Conservation (phyloP, 1,284 basidiomycete genomes). For the Thelephora terrestris region DNA sequence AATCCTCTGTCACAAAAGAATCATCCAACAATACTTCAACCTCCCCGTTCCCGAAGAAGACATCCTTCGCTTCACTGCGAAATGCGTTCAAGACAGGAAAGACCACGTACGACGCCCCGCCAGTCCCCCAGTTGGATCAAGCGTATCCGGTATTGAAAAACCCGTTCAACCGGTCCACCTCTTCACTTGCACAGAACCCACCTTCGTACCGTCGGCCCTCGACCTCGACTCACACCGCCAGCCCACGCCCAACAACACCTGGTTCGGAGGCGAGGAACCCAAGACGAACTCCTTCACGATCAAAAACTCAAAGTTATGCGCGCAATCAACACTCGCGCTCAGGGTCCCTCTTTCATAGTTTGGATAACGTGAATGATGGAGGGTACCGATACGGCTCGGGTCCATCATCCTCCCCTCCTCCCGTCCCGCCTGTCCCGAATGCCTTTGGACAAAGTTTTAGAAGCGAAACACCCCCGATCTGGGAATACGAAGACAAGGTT, state of each 20-base stretch:
- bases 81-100: constrained; percentile 78
- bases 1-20: constrained; percentile 41
- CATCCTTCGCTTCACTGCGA: constrained; percentile 78
- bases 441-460: constrained; percentile 34
- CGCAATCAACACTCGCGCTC: constrained; percentile 67
- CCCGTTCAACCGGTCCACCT: constrained; percentile 71
- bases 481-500: constrained; percentile 55
- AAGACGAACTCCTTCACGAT: constrained; percentile 30
- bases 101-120: constrained; percentile 37
- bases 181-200: constrained; percentile 43
- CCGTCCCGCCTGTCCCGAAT: constrained; percentile 64
- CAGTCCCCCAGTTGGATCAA: constrained; percentile 57
- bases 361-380: constrained; percentile 61
- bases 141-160: constrained; percentile 57
- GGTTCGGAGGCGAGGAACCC: constrained; percentile 35
- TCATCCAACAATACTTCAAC: constrained; percentile 30
- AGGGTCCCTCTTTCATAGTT: constrained; percentile 58
- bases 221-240: constrained; percentile 27
- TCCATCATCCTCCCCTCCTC: constrained; percentile 51
- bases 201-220: constrained; percentile 45
- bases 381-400: constrained; percentile 30
- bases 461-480: constrained; percentile 40
- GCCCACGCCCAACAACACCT: constrained; percentile 55
- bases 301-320: constrained; percentile 44
- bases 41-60: constrained; percentile 64